A percentile compares a stretch with the other conserved stretches of the same genome.
These are phyloP conservation scores for Wallacemonas sp. DNA, from an alignment of 208 protist species.

Conservation along the genomic window DNA sequence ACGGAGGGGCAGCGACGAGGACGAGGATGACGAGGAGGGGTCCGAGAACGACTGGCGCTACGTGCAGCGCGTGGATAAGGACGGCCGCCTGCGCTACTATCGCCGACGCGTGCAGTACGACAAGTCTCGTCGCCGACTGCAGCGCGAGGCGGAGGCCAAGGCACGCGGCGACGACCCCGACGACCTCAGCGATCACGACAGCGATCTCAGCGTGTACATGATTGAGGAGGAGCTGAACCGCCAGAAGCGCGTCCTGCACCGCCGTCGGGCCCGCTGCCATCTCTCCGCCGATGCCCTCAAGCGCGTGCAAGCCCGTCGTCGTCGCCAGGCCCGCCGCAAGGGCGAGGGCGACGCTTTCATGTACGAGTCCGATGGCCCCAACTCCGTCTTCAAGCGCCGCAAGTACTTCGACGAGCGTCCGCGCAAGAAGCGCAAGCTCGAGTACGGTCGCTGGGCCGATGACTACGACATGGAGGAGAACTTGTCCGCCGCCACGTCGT, in stretches of 20 bases:
- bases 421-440: constrained; percentile 37
- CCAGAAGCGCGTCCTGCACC: constrained; percentile 33
- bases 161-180: constrained; percentile 8
- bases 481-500: constrained; percentile 37
- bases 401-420: constrained; percentile 31
- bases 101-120: constrained; percentile 25
- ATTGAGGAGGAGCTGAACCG: constrained; percentile 61
- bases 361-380: constrained; percentile 18
- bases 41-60: constrained; percentile 35
- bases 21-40: constrained; percentile 12
- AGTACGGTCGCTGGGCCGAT: constrained; percentile 23
- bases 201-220: constrained; percentile 30
- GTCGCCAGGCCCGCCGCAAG: neutral
- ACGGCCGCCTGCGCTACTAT: constrained; percentile 24
- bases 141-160: constrained; percentile 10
- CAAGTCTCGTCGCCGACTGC: constrained; percentile 14
- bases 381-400: constrained; percentile 17
- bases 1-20: neutral
- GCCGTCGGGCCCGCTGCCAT: constrained; percentile 30
- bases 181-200: constrained; percentile 7
- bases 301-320: neutral
- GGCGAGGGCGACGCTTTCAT: constrained; percentile 22
- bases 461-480: constrained; percentile 23
- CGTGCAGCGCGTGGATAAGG: constrained; percentile 30
- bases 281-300: constrained; percentile 1